phyloP scores from a whole-genome alignment of 1,284 basidiomycete species.

The Gymnopus androsaceus region DNA sequence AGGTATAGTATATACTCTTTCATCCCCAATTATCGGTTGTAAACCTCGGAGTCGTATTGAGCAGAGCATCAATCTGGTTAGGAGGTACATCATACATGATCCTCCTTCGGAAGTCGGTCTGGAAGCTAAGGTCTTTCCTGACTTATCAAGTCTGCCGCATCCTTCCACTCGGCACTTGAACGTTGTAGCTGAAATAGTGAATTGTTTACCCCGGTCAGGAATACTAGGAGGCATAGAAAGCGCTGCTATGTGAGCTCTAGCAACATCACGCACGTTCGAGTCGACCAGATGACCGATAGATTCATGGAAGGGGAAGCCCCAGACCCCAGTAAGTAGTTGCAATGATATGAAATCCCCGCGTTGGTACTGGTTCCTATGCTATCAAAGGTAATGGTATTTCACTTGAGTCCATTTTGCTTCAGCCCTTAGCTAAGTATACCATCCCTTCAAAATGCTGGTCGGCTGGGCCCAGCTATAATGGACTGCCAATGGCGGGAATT shows the following conservation, averaged over 20 bases:
- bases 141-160: slow-evolving; percentile 8
- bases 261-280: slow-evolving; percentile 16
- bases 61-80: not conserved
- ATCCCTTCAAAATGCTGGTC: too few species aligned
- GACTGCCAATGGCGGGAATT: too few species aligned
- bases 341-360: not conserved
- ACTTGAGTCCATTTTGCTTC: too few species aligned
- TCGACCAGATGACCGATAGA: too few species aligned
- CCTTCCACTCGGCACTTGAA: slow-evolving; percentile 11
- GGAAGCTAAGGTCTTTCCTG: slow-evolving; percentile 13
- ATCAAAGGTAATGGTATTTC: too few species aligned
- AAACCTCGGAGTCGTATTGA: slow-evolving; percentile 12
- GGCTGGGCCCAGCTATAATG: too few species aligned
- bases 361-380: slow-evolving; percentile 10
- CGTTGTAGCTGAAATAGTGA: slow-evolving; percentile 2
- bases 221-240: slow-evolving; percentile 1
- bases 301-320: too few species aligned
- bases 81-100: slow-evolving; percentile 9
- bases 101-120: slow-evolving; percentile 6
- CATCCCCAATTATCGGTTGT: slow-evolving; percentile 7
- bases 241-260: slow-evolving; percentile 10
- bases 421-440: too few species aligned
- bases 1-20: slow-evolving; percentile 11
- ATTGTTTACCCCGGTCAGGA: slow-evolving; percentile 8
- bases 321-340: slow-evolving; percentile 13